Conservation (phyloP, 225 moss, liverwort and hornwort species). For the Pseudisothecium myosuroides region DNA sequence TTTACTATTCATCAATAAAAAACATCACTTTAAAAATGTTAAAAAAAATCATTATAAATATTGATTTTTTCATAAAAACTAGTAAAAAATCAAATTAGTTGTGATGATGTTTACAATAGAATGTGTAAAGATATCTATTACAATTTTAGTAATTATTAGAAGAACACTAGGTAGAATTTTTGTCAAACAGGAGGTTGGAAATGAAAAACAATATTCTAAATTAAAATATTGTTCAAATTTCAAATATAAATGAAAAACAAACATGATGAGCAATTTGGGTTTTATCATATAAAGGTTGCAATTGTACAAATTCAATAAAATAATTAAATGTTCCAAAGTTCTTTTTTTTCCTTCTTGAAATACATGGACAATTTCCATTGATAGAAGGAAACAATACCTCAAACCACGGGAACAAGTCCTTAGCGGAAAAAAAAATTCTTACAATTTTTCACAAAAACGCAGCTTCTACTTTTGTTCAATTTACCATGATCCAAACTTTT, state of each 20-base stretch:
- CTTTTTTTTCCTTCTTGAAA: no score
- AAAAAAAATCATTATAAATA: background rate
- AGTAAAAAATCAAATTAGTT: background rate
- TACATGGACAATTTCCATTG: no score
- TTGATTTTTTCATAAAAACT: no score
- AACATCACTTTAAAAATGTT: background rate
- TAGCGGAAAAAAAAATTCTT: no score
- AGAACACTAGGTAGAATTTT: background rate
- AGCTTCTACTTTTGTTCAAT: no score
- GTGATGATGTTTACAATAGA: no score
- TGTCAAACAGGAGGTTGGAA: background rate
- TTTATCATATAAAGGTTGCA: background rate
- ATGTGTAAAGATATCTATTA: background rate
- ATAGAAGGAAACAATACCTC: no score
- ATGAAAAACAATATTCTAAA: background rate
- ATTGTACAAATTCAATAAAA: no score
- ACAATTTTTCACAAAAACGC: no score
- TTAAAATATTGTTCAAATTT: background rate
- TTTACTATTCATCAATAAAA: background rate
- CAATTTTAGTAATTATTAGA: background rate
- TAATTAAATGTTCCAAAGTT: no score
- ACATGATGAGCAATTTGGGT: background rate
- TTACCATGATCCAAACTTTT: no score
- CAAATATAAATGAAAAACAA: background rate
- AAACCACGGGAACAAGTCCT: no score